Percentiles rank a stretch among this genome's conserved stretches.
Evolutionary conservation across 352 stramenopile species (phyloP).

Genomic region (Globisporangium carolinianum): DNA sequence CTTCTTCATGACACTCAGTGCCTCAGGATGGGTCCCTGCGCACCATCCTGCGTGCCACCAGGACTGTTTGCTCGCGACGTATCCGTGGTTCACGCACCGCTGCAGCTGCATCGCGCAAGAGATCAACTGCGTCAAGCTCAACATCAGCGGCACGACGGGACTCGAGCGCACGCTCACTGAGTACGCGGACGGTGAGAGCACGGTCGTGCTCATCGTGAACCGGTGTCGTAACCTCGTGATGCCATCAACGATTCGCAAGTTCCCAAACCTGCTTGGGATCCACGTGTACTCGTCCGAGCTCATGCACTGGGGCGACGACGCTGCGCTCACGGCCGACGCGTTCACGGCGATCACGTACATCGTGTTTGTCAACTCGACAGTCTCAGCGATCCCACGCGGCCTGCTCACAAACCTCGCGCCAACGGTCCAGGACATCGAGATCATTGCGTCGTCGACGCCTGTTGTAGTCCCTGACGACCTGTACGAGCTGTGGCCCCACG

Average conservation of each 20-base stretch:
- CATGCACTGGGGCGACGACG: slow-evolving; percentile 1
- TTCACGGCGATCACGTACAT: slow-evolving; percentile 7
- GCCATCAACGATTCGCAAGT: slow-evolving; percentile 1
- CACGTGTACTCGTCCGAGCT: slow-evolving; percentile 6
- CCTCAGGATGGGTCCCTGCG: neutral
- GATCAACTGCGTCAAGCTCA: slow-evolving; percentile 8
- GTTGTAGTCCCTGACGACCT: neutral
- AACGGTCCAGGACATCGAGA: slow-evolving; percentile 10
- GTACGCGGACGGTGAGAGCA: neutral
- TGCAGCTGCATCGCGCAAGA: slow-evolving; percentile 6
- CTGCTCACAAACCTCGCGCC: slow-evolving; percentile 7
- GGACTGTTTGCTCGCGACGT: neutral
- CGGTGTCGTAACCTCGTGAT: neutral
- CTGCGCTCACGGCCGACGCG: slow-evolving; percentile 4
- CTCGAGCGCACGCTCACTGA: neutral
- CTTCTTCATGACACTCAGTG: neutral
- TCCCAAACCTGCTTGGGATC: slow-evolving; percentile 2
- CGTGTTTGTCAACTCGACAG: slow-evolving; percentile 1
- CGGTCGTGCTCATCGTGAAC: slow-evolving; percentile 1
- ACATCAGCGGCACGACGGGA: slow-evolving; percentile 3
- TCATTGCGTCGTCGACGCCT: neutral
- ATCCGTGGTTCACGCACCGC: neutral
- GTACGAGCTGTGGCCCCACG: slow-evolving; percentile 1
- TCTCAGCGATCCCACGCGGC: neutral
- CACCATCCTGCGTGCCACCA: neutral